These are phyloP conservation scores for Chenopodium formosanum DNA, from an alignment of 148 eudicot genomes.

Conservation along the genomic window DNA sequence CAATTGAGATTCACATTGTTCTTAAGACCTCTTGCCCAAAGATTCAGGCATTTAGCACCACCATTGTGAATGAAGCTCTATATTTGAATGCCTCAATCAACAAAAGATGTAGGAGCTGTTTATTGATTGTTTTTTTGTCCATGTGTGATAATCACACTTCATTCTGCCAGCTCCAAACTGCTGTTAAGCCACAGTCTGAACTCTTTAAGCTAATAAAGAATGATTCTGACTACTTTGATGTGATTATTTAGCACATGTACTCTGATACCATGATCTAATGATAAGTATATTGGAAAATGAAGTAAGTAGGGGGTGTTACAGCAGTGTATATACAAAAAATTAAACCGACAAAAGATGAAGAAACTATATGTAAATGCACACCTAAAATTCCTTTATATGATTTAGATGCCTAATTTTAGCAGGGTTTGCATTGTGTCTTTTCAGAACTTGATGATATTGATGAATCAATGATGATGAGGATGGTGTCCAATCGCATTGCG, in stretches of 20 bases:
- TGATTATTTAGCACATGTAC: too few relatives aligned
- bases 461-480: constrained; percentile 1
- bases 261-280: not conserved
- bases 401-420: not conserved
- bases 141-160: too few relatives aligned
- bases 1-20: too few relatives aligned
- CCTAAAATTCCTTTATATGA: not conserved
- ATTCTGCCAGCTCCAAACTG: too few relatives aligned
- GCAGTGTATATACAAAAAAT: not conserved
- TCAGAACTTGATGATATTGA: not conserved
- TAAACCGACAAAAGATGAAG: not conserved
- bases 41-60: too few relatives aligned
- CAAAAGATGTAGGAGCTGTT: too few relatives aligned
- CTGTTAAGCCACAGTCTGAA: too few relatives aligned
- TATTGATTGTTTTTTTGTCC: too few relatives aligned
- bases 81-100: too few relatives aligned
- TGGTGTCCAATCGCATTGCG: constrained; percentile 1
- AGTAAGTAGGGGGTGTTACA: not conserved
- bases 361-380: not conserved
- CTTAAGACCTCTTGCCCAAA: too few relatives aligned
- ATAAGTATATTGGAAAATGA: not conserved
- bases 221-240: not conserved
- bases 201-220: too few relatives aligned
- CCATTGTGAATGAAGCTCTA: too few relatives aligned
- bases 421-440: not conserved